Evolutionary conservation across 306 rosid species (phyloP), one percentile per base, ranked within the genome.

Genomic region (Ormosia emarginata): DNA sequence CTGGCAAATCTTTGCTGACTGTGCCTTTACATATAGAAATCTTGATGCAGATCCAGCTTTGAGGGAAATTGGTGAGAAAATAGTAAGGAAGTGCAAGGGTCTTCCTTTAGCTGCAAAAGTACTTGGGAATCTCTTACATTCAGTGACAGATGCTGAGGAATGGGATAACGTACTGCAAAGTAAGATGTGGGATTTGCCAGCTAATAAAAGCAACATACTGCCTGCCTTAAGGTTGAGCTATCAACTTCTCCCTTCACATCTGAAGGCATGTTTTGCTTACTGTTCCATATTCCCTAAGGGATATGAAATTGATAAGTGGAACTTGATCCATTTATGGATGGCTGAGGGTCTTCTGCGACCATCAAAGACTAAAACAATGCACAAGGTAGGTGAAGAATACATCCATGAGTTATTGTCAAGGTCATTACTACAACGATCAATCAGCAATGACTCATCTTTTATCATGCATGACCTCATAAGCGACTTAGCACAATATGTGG

Each of bases 321-420:
- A 63, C 4, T 30, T 83, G 7, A 66, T 84, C 4, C 32, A 56
- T 12, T 3, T 80, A 0, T 87, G 90, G 90, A 87, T 87, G 88
- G 90, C 88, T 17, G 83, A 87, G 36, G 88, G 84, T 1, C 47
- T 84, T 24, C 8, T 87, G 7, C 83, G 4, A 11, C 77, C 65
- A 33, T 8, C 37, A 29, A 6, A 3, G 2, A n/a, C 10, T 3
- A 65, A 32, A 6, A 56, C 65, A 15, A 30, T 71, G 10, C 81
- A 74, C 29, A 69, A 71, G 33, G 39, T 75, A 13, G 87, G 89
- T 0, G 24, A 74, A 14, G 53, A 70, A 3, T 86, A 82, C 57
- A 43, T 86, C 13, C n/a, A 0, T 0, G 80, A 86, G 8, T 66
- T 82, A 1, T 5, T 82, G 7, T 86, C 68, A 0, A 46, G 86